Percentiles rank a stretch among this genome's conserved stretches.
Conservation (phyloP, 495 filamentous ascomycete genomes). For the Glarea lozoyensis region DNA sequence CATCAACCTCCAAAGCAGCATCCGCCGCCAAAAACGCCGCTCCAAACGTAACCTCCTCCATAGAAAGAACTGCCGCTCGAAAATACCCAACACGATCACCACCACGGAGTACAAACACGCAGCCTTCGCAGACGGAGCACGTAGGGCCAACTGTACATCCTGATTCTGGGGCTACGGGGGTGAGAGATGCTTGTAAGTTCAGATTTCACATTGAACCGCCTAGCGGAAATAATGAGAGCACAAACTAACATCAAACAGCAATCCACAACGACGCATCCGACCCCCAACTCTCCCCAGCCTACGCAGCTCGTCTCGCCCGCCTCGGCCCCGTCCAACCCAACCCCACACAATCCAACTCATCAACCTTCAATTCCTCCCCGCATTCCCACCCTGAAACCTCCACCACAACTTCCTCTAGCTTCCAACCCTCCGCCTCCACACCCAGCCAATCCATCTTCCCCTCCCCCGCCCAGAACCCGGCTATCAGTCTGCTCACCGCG, state of each 20-base stretch:
- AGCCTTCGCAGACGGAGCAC: constrained; percentile 1
- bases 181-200: neutral
- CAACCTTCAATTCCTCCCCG: constrained; percentile 4
- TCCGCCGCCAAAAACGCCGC: constrained; percentile 44
- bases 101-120: constrained; percentile 4
- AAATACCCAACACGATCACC: constrained; percentile 17
- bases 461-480: constrained; percentile 9
- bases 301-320: constrained; percentile 32
- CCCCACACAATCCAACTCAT: constrained; percentile 42
- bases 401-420: constrained; percentile 3
- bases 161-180: neutral
- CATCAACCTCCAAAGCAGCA: constrained; percentile 51
- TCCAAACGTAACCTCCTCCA: constrained; percentile 21
- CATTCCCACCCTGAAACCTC: neutral
- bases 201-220: neutral
- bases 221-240: neutral
- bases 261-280: constrained; percentile 59
- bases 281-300: constrained; percentile 44
- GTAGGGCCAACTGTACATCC: neutral
- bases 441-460: constrained; percentile 11
- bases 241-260: constrained; percentile 30
- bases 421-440: constrained; percentile 4
- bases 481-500: constrained; percentile 14
- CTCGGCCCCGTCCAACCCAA: constrained; percentile 57
- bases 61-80: constrained; percentile 10